Evolutionary conservation across 2,329 filamentous ascomycete genomes (phyloP).

Genomic region (Botrytis byssoidea): DNA sequence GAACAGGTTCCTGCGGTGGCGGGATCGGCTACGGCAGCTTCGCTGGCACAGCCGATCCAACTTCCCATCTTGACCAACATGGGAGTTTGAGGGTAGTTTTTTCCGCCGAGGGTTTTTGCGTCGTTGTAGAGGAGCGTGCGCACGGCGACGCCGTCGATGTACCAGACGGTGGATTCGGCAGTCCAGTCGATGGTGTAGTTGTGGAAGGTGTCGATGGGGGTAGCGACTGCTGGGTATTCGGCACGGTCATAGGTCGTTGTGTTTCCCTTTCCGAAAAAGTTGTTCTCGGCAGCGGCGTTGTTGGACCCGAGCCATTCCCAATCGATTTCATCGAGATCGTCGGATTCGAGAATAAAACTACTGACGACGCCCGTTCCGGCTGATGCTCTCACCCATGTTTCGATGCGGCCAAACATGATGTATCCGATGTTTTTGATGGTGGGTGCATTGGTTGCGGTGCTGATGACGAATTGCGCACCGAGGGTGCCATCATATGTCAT

Average conservation of each 20-base stretch:
- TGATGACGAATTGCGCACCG: slow-evolving; percentile 51
- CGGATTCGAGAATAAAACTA: slow-evolving; percentile 50
- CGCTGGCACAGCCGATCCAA: slow-evolving; percentile 44
- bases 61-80: slow-evolving; percentile 64
- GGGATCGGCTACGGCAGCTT: slow-evolving; percentile 44
- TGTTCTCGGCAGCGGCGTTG: slow-evolving; percentile 45
- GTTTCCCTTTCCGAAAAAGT: slow-evolving; percentile 56
- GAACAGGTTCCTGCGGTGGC: slow-evolving; percentile 57
- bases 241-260: slow-evolving; percentile 51
- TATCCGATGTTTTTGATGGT: slow-evolving; percentile 48
- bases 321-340: slow-evolving; percentile 54
- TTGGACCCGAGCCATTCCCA: slow-evolving; percentile 45
- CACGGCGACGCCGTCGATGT: slow-evolving; percentile 51
- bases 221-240: slow-evolving; percentile 40
- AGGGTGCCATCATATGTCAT: slow-evolving; percentile 42
- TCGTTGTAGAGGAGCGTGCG: slow-evolving; percentile 50
- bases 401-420: slow-evolving; percentile 53
- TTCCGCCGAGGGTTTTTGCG: slow-evolving; percentile 48
- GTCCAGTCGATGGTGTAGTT: slow-evolving; percentile 71
- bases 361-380: slow-evolving; percentile 50
- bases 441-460: slow-evolving; percentile 48
- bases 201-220: slow-evolving; percentile 48
- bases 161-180: slow-evolving; percentile 55
- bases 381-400: slow-evolving; percentile 48
- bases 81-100: slow-evolving; percentile 66